These are phyloP conservation scores for Jacaranda copaia DNA, from an alignment of 257 asterid genomes.

Conservation along the genomic window DNA sequence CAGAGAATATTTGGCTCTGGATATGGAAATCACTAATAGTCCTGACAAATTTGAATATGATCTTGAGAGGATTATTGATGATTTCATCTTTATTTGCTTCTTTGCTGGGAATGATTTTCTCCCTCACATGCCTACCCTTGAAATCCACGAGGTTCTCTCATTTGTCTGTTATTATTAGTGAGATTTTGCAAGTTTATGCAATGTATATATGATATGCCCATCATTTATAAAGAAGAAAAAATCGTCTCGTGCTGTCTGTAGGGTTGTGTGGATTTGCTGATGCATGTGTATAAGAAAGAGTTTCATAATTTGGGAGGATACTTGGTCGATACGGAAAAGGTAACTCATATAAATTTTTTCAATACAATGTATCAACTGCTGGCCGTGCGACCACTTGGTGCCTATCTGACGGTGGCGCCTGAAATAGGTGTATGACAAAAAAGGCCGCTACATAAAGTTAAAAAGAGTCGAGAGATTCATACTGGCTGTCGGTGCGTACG, in stretches of 20 bases:
- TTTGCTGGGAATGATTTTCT: conserved; percentile 77
- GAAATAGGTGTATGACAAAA: conserved; percentile 46
- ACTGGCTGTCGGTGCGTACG: conserved; percentile 53
- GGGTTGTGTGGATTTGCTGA: conserved; percentile 63
- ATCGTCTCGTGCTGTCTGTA: conserved; percentile 19
- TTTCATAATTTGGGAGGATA: conserved; percentile 66
- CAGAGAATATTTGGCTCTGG: conserved; percentile 61
- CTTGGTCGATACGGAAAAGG: conserved; percentile 60
- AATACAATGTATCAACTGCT: no score
- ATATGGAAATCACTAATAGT: conserved; percentile 44
- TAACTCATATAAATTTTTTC: conserved; percentile 35
- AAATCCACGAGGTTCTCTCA: conserved; percentile 60
- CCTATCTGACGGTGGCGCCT: conserved; percentile 9
- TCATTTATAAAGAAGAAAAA: background rate
- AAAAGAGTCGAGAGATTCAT: conserved; percentile 61
- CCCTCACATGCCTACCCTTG: conserved; percentile 66
- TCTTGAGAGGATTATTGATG: conserved; percentile 60
- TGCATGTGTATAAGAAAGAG: conserved; percentile 62
- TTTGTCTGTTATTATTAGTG: background rate
- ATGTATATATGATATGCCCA: no score
- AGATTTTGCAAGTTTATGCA: background rate
- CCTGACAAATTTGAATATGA: conserved; percentile 48
- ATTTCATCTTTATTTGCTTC: conserved; percentile 70
- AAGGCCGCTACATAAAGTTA: conserved; percentile 46
- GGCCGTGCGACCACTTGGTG: no score